Conservation (phyloP, 2,329 filamentous ascomycete species). For the Pyricularia grisea region DNA sequence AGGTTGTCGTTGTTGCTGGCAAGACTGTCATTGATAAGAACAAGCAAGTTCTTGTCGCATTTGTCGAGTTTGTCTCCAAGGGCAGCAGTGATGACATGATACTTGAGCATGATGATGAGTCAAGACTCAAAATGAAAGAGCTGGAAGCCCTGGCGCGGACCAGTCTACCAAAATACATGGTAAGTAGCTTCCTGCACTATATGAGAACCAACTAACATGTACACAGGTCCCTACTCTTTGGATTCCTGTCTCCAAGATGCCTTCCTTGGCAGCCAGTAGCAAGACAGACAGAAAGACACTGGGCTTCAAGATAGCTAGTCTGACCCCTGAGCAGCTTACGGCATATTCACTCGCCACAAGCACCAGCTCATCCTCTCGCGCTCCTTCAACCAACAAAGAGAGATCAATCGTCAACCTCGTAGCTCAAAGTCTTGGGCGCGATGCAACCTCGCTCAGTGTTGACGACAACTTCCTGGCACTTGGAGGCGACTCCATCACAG, state of each 20-base stretch:
- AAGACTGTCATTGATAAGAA: slow-evolving; percentile 1
- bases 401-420: slow-evolving; percentile 8
- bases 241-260: slow-evolving; percentile 12
- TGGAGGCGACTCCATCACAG: slow-evolving; percentile 27
- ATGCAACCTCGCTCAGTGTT: slow-evolving; percentile 9
- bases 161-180: not conserved
- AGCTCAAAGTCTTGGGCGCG: slow-evolving; percentile 8
- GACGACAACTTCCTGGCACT: slow-evolving; percentile 22
- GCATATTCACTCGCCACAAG: not conserved
- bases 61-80: not conserved
- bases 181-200: not conserved
- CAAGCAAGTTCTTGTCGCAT: slow-evolving; percentile 1
- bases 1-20: not conserved
- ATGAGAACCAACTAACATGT: not conserved
- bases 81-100: not conserved
- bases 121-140: not conserved
- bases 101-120: not conserved
- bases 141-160: not conserved
- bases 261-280: slow-evolving; percentile 14
- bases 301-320: not conserved
- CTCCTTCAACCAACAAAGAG: slow-evolving; percentile 8
- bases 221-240: slow-evolving; percentile 17
- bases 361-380: slow-evolving; percentile 5
- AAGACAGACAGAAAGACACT: slow-evolving; percentile 11
- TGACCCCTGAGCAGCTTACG: slow-evolving; percentile 4